Base-by-base conservation (phyloP, 2,329 filamentous ascomycete genomes). In the Colletotrichum eleusines region DNA sequence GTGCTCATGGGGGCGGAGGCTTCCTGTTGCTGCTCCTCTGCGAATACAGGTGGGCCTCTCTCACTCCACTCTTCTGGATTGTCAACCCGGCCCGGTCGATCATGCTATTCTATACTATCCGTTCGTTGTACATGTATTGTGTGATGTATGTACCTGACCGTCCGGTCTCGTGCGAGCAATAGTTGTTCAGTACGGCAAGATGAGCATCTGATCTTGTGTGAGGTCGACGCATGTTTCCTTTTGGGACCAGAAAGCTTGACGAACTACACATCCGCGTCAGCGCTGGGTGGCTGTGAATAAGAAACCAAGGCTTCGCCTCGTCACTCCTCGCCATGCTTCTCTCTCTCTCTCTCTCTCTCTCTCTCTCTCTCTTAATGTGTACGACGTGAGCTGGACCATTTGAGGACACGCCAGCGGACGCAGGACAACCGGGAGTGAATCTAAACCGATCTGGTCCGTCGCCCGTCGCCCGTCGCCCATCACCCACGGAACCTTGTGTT, bases 401-500 rank as follows among this genome's bases (percentile, higher is more conserved):
- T 64, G 46, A 40, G 50, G 40, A 44, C 46, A 54, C 51, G 26
- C 33, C 40, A 40, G 51, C 44, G 48, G 58, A 63, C n/a, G 18
- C 23, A 50, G 5, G 35, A 38, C 33, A 16, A 44, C 16, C 20
- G 23, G 48, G 53, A 9, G 42, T 44, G 58, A 20, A 59, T 63
- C 50, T 31, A 63, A 50, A 63, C 65, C 59, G 35, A 55, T n/a
- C 28, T 54, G 57, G 31, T 46, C 42, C 20, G 57, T 48, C 42
- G 57, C 40, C 57, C 31, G 38, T 48, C 55, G 14, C 35, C 42
- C 20, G 57, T 48, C 42, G 57, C 40, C 57, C 31, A 28, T 48
- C 55, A 16, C 35, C 44, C 57, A 42, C 64, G 64, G 64, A 53
- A 60, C 31, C 23, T 59, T 58, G 57, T 58, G 48, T 62, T 55